A percentile compares a stretch with the other conserved stretches of the same genome.
Conservation (phyloP, 768 basidiomycete genomes). For the Kwoniella dendrophila region DNA sequence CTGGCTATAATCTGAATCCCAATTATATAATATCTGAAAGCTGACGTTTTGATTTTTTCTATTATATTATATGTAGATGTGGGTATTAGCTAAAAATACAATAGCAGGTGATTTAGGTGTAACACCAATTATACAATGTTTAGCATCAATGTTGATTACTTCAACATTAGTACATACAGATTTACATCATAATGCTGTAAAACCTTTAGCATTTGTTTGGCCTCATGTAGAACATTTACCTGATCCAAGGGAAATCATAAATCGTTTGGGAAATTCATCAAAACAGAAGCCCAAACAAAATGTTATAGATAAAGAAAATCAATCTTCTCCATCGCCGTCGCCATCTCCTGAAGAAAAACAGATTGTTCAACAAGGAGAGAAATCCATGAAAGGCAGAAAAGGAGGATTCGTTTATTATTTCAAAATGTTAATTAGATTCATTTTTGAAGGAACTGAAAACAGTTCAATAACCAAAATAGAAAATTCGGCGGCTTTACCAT, state of each 20-base stretch:
- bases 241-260: conserved; percentile 34
- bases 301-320: background rate
- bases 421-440: conserved; percentile 53
- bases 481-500: conserved; percentile 9
- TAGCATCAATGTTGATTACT: conserved; percentile 55
- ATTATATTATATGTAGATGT: conserved; percentile 38
- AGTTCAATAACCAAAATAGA: conserved; percentile 48
- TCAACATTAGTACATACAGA: conserved; percentile 56
- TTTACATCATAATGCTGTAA: conserved; percentile 45
- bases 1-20: too few species aligned
- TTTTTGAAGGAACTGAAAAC: conserved; percentile 55
- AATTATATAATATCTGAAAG: too few species aligned
- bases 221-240: conserved; percentile 55
- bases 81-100: conserved; percentile 52
- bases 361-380: too few species aligned
- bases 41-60: too few species aligned
- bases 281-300: background rate
- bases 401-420: conserved; percentile 35
- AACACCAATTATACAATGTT: conserved; percentile 51
- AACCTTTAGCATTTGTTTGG: conserved; percentile 53
- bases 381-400: background rate
- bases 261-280: background rate
- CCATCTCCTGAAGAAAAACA: background rate
- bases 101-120: conserved; percentile 55
- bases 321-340: background rate